Evolutionary conservation across 495 filamentous ascomycete species (phyloP).

Genomic region (Rusavskia elegans): DNA sequence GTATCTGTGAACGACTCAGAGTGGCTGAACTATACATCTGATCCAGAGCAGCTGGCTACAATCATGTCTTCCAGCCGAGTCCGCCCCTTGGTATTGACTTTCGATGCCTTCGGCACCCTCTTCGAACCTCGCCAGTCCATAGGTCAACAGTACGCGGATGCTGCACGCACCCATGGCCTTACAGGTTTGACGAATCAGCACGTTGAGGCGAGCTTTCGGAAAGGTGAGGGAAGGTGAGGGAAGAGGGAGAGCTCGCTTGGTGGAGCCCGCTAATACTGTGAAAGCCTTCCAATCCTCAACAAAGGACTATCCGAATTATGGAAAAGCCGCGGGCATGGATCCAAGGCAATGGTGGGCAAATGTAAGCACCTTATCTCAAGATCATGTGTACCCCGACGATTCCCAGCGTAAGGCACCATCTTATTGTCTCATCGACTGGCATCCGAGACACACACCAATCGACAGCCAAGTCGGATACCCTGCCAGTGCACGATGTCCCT

Average conservation of each 20-base stretch:
- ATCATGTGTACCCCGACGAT: too few relatives aligned
- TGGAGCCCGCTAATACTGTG: slow-evolving; percentile 15
- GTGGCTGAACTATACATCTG: neutral
- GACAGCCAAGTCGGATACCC: too few relatives aligned
- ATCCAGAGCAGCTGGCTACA: neutral
- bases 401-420: too few relatives aligned
- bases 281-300: slow-evolving; percentile 35
- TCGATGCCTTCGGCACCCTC: slow-evolving; percentile 68
- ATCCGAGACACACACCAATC: too few relatives aligned
- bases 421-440: too few relatives aligned
- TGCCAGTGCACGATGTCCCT: too few relatives aligned
- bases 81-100: slow-evolving; percentile 41
- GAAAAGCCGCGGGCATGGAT: slow-evolving; percentile 37
- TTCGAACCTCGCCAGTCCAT: slow-evolving; percentile 47
- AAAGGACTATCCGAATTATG: slow-evolving; percentile 48
- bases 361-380: slow-evolving; percentile 12
- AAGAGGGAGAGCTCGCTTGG: slow-evolving; percentile 28
- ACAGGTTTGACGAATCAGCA: slow-evolving; percentile 17
- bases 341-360: slow-evolving; percentile 57
- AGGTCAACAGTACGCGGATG: slow-evolving; percentile 42
- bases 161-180: slow-evolving; percentile 43
- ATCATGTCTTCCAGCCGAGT: slow-evolving; percentile 2
- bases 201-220: slow-evolving; percentile 20
- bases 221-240: slow-evolving; percentile 17
- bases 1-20: too few relatives aligned